phyloP scores from a whole-genome alignment of 345 rosid genomes.

The Pugionium cornutum region DNA sequence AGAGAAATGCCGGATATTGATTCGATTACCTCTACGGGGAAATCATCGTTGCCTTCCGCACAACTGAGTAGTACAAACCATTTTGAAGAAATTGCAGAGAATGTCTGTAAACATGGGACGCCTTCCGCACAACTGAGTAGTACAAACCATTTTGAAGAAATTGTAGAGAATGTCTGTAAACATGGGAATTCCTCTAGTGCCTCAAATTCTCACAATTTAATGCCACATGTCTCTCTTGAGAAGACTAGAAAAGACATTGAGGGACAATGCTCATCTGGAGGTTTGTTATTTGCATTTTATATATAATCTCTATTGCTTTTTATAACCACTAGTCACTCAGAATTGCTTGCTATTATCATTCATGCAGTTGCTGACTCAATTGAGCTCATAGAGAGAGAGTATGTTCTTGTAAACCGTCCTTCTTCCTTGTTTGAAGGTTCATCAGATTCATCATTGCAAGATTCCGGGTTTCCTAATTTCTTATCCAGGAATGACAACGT shows the following conservation, averaged over 20 bases:
- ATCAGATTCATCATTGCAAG: conserved; percentile 68
- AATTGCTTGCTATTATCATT: conserved; percentile 14
- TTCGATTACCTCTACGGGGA: conserved; percentile 42
- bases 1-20: conserved; percentile 45
- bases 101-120: conserved; percentile 20
- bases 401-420: conserved; percentile 64
- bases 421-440: conserved; percentile 50
- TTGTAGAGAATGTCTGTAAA: conserved; percentile 29
- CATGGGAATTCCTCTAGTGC: conserved; percentile 34
- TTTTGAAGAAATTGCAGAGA: conserved; percentile 26
- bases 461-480: conserved; percentile 40
- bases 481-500: conserved; percentile 46
- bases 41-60: conserved; percentile 24
- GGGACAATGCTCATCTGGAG: conserved; percentile 47
- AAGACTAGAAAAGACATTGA: conserved; percentile 40
- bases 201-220: conserved; percentile 38
- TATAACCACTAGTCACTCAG: conserved; percentile 23
- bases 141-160: conserved; percentile 21
- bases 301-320: background rate
- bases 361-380: conserved; percentile 53
- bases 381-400: conserved; percentile 73
- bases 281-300: conserved; percentile 38
- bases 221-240: conserved; percentile 40
- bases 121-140: background rate
- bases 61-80: conserved; percentile 24